Percentiles rank a stretch among this genome's conserved stretches.
These are phyloP conservation scores for Hirsutella thompsonii DNA, from an alignment of 2,329 filamentous ascomycete species.

Conservation along the genomic window DNA sequence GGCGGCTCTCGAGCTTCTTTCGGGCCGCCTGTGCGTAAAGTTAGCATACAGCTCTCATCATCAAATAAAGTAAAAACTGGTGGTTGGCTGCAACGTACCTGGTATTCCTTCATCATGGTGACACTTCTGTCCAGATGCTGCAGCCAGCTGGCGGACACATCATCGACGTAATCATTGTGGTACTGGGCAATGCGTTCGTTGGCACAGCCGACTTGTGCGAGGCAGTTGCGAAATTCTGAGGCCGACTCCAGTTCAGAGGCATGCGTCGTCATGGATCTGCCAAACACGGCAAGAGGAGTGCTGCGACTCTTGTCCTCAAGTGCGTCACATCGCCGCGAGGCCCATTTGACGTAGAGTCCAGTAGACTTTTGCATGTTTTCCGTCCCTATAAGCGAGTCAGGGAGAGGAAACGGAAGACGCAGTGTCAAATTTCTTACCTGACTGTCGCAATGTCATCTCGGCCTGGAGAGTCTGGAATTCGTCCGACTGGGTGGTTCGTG, in stretches of 20 bases:
- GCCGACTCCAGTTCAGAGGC: constrained; percentile 87
- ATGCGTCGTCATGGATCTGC: constrained; percentile 74
- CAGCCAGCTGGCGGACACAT: constrained; percentile 73
- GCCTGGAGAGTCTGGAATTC: constrained; percentile 83
- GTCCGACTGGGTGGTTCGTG: constrained; percentile 75
- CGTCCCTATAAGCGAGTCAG: constrained; percentile 48
- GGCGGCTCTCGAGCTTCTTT: constrained; percentile 86
- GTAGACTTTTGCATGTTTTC: constrained; percentile 80
- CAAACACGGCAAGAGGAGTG: constrained; percentile 65
- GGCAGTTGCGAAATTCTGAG: constrained; percentile 81
- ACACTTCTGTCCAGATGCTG: constrained; percentile 83
- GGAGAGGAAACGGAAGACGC: neutral
- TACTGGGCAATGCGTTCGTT: constrained; percentile 79
- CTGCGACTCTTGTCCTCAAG: constrained; percentile 78
- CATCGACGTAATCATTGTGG: constrained; percentile 70
- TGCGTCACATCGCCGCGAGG: constrained; percentile 70
- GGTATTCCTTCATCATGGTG: constrained; percentile 95
- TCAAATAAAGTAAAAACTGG: too few species aligned
- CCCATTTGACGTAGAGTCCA: constrained; percentile 75
- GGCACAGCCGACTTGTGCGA: constrained; percentile 66
- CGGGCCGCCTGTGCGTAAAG: constrained; percentile 45
- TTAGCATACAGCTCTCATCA: neutral
- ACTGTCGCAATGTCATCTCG: constrained; percentile 81
- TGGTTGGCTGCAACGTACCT: constrained; percentile 40
- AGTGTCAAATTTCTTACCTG: constrained; percentile 44